These are phyloP conservation scores for Acanthamoeba royreba DNA, from an alignment of 208 protist species.

Conservation along the genomic window DNA sequence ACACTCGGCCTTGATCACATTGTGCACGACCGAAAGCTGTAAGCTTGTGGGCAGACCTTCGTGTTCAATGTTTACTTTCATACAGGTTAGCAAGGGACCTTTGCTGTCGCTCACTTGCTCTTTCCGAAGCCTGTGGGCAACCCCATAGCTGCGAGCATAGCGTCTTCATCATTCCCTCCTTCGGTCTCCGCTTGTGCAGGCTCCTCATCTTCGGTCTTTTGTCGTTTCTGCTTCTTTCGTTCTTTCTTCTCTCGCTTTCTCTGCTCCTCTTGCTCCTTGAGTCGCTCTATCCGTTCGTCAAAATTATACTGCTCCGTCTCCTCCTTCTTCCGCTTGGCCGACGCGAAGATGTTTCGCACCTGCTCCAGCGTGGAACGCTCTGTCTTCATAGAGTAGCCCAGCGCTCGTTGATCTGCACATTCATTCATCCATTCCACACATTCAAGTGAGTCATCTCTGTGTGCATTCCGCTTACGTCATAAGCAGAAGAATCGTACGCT, in stretches of 20 bases:
- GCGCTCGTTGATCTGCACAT: constrained; percentile 5
- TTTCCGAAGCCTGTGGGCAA: constrained; percentile 37
- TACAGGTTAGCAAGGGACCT: no score
- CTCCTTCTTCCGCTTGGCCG: constrained; percentile 27
- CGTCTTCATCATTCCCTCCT: neutral
- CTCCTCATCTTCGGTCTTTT: neutral
- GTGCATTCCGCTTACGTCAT: neutral
- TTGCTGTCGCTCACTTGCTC: no score
- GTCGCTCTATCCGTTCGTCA: constrained; percentile 17
- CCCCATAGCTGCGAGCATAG: constrained; percentile 15
- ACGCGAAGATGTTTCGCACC: neutral
- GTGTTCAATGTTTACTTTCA: no score
- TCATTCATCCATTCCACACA: neutral
- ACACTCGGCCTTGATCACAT: neutral
- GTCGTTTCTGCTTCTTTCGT: constrained; percentile 20
- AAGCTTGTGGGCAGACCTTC: no score
- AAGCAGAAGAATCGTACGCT: constrained; percentile 24
- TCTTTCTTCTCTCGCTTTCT: constrained; percentile 45
- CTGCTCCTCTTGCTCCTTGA: constrained; percentile 8
- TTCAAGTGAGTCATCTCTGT: neutral
- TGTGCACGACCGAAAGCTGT: no score
- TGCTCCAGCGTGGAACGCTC: constrained; percentile 38
- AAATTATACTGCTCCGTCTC: constrained; percentile 29
- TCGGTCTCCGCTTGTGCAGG: neutral
- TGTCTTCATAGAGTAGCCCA: constrained; percentile 37